Percentiles rank a stretch among this genome's conserved stretches.
Conservation (phyloP, 371 early-diverging fungal species). For the Actinomortierella wolfii region DNA sequence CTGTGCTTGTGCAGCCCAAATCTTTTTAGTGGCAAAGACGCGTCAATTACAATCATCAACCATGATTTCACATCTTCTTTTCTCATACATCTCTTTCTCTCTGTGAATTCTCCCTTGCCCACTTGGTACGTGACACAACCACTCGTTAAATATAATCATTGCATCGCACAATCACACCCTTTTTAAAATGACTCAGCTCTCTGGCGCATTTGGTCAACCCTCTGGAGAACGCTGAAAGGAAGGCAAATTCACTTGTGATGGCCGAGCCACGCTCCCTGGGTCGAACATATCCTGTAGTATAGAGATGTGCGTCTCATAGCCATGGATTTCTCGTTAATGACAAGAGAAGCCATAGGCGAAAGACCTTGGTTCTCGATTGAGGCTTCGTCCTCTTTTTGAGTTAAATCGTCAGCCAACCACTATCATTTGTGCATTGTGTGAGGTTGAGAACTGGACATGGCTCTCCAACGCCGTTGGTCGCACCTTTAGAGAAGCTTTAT, state of each 20-base stretch:
- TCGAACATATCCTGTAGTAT: constrained; percentile 6
- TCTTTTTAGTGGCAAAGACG: no score
- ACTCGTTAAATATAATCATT: neutral
- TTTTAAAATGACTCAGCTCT: constrained; percentile 9
- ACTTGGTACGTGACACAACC: no score
- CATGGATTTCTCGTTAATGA: constrained; percentile 17
- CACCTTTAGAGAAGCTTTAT: constrained; percentile 14
- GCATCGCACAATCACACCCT: constrained; percentile 15
- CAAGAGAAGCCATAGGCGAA: constrained; percentile 15
- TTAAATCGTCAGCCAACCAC: constrained; percentile 13
- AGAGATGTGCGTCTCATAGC: constrained; percentile 7
- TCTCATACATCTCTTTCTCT: no score
- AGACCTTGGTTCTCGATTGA: constrained; percentile 22
- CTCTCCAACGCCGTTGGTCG: constrained; percentile 18
- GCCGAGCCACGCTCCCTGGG: constrained; percentile 18
- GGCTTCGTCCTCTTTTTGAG: constrained; percentile 12
- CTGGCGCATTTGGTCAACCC: constrained; percentile 17
- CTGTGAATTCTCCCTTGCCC: no score
- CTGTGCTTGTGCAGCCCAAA: no score
- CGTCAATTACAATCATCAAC: no score
- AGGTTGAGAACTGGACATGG: constrained; percentile 21
- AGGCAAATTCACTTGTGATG: constrained; percentile 7
- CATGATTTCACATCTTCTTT: no score
- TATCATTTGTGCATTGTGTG: constrained; percentile 11
- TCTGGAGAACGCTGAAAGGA: constrained; percentile 12